phyloP scores from a whole-genome alignment of 768 basidiomycete genomes.

The Tulasnella sp. region DNA sequence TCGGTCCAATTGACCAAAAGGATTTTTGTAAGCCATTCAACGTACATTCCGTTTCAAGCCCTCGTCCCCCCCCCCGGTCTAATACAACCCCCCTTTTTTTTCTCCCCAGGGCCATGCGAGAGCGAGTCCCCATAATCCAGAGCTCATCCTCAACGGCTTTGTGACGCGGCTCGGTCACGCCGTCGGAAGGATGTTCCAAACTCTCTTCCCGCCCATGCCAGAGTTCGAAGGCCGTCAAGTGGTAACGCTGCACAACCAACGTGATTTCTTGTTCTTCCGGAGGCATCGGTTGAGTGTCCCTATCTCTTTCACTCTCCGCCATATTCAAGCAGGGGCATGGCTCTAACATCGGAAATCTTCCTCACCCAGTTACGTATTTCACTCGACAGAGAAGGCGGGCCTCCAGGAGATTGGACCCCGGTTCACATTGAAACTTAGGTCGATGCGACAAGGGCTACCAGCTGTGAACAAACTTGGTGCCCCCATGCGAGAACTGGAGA shows the following conservation, averaged over 20 bases:
- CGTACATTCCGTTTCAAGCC: too few species aligned
- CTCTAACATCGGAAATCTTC: neutral
- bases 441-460: conserved; percentile 79
- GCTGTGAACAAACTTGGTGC: conserved; percentile 62
- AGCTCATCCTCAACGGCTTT: conserved; percentile 90
- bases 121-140: conserved; percentile 86
- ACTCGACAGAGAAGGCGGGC: conserved; percentile 79
- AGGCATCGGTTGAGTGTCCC: conserved; percentile 61
- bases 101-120: conserved; percentile 91
- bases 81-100: neutral
- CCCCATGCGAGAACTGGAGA: conserved; percentile 39
- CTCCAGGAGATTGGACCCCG: conserved; percentile 97
- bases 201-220: conserved; percentile 86
- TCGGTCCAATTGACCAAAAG: conserved; percentile 77
- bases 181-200: conserved; percentile 92
- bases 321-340: too few species aligned
- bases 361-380: conserved; percentile 68
- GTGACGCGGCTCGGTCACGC: conserved; percentile 87
- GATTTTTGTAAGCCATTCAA: conserved; percentile 70
- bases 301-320: conserved; percentile 16
- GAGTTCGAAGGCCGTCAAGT: conserved; percentile 95
- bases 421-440: conserved; percentile 88
- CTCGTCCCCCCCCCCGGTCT: neutral
- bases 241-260: conserved; percentile 92
- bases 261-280: conserved; percentile 96